Percentiles rank a stretch among this genome's conserved stretches.
phyloP scores from a whole-genome alignment of 1,139 yeast genomes.

The Cylindricascospora bacillispora region DNA sequence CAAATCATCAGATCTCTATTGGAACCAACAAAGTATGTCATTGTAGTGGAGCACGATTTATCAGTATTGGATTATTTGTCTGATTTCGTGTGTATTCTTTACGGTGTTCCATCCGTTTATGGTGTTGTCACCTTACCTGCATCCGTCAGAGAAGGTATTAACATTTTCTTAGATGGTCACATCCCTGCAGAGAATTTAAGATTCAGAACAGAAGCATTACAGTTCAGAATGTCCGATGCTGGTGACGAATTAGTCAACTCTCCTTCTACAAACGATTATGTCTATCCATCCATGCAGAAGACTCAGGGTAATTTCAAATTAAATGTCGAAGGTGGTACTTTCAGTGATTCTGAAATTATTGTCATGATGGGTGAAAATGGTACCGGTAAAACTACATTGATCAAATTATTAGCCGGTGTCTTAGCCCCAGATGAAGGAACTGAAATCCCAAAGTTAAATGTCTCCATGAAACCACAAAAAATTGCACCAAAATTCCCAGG shows the following conservation, averaged over 20 bases:
- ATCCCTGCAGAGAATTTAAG: slow-evolving; percentile 94
- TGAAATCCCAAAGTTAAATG: slow-evolving; percentile 75
- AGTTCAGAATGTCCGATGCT: slow-evolving; percentile 89
- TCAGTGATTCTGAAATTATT: slow-evolving; percentile 89
- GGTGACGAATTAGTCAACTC: slow-evolving; percentile 66
- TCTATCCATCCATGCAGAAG: slow-evolving; percentile 71
- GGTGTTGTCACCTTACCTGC: slow-evolving; percentile 96
- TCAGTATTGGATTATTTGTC: slow-evolving; percentile 93
- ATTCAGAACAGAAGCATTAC: slow-evolving; percentile 90
- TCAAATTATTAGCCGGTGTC: slow-evolving; percentile 89
- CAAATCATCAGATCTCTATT: slow-evolving; percentile 78
- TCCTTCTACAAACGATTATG: slow-evolving; percentile 62
- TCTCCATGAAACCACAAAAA: slow-evolving; percentile 97
- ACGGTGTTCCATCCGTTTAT: slow-evolving; percentile 96
- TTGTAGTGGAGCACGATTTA: slow-evolving; percentile 96
- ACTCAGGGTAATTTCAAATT: slow-evolving; percentile 94
- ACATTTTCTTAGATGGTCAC: slow-evolving; percentile 94
- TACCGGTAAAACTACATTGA: slow-evolving; percentile 97
- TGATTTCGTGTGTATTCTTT: slow-evolving; percentile 88
- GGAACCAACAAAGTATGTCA: slow-evolving; percentile 65
- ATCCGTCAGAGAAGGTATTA: slow-evolving; percentile 96
- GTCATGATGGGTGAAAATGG: slow-evolving; percentile 99
- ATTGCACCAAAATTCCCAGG: slow-evolving; percentile 98
- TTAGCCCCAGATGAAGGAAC: slow-evolving; percentile 71
- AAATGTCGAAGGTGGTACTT: slow-evolving; percentile 71